These are phyloP conservation scores for Paratinospora sagittata DNA, from an alignment of 164 flowering plant species.

Conservation along the genomic window DNA sequence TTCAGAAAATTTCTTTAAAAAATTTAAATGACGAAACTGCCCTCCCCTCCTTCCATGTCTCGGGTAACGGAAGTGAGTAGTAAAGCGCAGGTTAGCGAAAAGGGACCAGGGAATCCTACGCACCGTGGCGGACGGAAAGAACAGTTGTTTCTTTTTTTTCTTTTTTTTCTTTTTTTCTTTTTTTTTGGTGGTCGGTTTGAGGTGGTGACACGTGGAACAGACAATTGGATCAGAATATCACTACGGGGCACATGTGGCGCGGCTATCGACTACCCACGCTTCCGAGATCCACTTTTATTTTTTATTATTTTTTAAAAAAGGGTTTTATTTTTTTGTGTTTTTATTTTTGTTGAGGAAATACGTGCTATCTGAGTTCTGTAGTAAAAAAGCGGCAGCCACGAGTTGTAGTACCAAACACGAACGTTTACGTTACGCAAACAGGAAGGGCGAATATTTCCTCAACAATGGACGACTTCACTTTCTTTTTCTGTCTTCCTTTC, in stretches of 20 bases:
- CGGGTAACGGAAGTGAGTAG: background rate
- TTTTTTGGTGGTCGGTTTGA: too few relatives aligned
- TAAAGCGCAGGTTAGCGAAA: background rate
- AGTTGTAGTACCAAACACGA: too few relatives aligned
- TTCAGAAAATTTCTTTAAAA: background rate
- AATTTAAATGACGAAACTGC: slow-evolving; percentile 1
- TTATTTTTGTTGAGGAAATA: background rate
- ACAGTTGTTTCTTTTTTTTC: too few relatives aligned
- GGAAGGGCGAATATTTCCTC: too few relatives aligned
- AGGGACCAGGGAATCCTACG: background rate
- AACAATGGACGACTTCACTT: too few relatives aligned
- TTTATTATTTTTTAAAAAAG: background rate
- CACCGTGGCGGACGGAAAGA: background rate
- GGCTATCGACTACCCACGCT: slow-evolving; percentile 15
- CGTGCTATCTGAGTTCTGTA: slow-evolving; percentile 2
- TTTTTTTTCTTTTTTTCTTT: too few relatives aligned
- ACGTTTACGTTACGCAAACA: too few relatives aligned
- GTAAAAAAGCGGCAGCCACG: background rate
- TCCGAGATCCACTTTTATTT: slow-evolving; percentile 1
- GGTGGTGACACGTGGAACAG: background rate
- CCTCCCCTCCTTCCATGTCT: background rate
- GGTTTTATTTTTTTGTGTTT: background rate
- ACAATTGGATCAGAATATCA: slow-evolving; percentile 4
- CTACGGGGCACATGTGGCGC: slow-evolving; percentile 8
- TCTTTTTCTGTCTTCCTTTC: too few relatives aligned